phyloP scores from a whole-genome alignment of 1,284 basidiomycete species.

The Ganoderma leucocontextum region DNA sequence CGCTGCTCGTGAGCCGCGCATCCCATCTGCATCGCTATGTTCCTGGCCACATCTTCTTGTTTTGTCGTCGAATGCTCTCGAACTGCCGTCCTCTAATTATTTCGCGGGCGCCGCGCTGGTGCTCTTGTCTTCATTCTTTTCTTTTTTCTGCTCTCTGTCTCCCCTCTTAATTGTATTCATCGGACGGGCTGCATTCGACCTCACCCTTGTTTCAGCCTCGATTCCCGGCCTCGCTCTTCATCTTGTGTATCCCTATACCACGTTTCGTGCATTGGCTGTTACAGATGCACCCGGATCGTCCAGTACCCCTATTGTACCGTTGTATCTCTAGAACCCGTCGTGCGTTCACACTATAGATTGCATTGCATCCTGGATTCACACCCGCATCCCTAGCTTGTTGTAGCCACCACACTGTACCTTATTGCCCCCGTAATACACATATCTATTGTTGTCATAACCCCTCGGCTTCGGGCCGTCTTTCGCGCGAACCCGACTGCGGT shows the following conservation, averaged over 20 bases:
- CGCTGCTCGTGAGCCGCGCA: slow-evolving; percentile 5
- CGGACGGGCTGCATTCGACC: slow-evolving; percentile 19
- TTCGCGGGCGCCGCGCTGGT: slow-evolving; percentile 6
- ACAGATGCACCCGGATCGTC: slow-evolving; percentile 16
- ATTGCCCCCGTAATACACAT: slow-evolving; percentile 12
- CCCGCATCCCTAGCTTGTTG: slow-evolving; percentile 12
- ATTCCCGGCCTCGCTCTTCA: slow-evolving; percentile 7
- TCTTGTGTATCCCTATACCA: slow-evolving; percentile 25
- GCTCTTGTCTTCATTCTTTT: slow-evolving; percentile 7
- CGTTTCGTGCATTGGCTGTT: slow-evolving; percentile 12
- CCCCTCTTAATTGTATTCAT: slow-evolving; percentile 23
- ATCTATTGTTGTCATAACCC: slow-evolving; percentile 25
- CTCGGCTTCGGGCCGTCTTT: neutral
- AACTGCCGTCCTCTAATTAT: slow-evolving; percentile 25
- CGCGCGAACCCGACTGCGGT: slow-evolving; percentile 1
- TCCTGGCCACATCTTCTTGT: slow-evolving; percentile 13
- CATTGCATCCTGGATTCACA: slow-evolving; percentile 6
- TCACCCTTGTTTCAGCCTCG: slow-evolving; percentile 9
- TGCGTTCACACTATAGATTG: slow-evolving; percentile 22
- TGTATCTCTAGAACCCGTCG: slow-evolving; percentile 33
- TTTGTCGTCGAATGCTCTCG: slow-evolving; percentile 18
- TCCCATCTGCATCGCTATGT: slow-evolving; percentile 4
- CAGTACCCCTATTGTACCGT: slow-evolving; percentile 19
- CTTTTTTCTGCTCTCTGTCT: slow-evolving; percentile 11
- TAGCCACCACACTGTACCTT: slow-evolving; percentile 22